A percentile compares a stretch with the other conserved stretches of the same genome.
Conservation (phyloP, 306 rosid species). For the Fragaria iinumae region DNA sequence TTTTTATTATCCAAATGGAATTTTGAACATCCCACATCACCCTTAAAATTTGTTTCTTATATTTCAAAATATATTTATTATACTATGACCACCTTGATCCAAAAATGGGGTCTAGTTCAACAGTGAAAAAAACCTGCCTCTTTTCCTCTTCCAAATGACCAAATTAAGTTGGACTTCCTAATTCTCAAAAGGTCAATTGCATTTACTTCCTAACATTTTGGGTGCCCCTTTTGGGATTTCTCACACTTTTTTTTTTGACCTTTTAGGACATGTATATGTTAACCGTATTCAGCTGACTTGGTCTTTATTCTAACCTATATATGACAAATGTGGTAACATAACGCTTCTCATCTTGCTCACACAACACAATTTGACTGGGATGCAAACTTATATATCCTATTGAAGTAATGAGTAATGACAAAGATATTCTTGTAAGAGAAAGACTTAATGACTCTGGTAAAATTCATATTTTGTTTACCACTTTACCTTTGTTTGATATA, state of each 20-base stretch:
- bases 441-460: not conserved
- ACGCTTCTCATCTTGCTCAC: not conserved
- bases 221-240: slow-evolving; percentile 8
- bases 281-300: not conserved
- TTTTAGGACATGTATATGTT: not conserved
- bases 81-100: slow-evolving; percentile 10
- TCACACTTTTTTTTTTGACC: not conserved
- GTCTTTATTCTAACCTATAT: not conserved
- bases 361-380: not conserved
- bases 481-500: too few relatives aligned
- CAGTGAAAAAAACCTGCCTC: not conserved
- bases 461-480: too few relatives aligned
- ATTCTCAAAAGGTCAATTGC: not conserved
- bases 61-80: not conserved
- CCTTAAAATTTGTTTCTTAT: not conserved
- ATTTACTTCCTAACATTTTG: slow-evolving; percentile 28
- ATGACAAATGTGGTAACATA: not conserved
- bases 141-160: not conserved
- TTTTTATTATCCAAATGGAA: slow-evolving; percentile 1
- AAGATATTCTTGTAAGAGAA: not conserved
- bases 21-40: not conserved
- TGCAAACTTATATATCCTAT: not conserved
- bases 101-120: slow-evolving; percentile 14
- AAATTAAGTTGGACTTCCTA: slow-evolving; percentile 14
- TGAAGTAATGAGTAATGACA: not conserved